Percentiles rank a stretch among this genome's conserved stretches.
phyloP scores from a whole-genome alignment of 2,329 filamentous ascomycete species.

The Penicillium sp. region DNA sequence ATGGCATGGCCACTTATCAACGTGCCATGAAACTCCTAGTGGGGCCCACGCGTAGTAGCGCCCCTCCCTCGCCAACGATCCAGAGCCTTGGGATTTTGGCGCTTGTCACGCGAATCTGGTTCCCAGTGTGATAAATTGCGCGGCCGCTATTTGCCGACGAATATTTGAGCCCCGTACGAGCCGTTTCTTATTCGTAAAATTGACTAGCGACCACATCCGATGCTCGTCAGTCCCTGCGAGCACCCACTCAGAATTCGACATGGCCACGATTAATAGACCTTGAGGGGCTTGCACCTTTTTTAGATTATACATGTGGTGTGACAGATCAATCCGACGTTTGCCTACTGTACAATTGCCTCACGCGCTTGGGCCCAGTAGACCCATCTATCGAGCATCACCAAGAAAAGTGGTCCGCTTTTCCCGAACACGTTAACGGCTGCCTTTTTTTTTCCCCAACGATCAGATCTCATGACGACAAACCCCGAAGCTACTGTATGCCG shows the following conservation, averaged over 20 bases:
- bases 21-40: neutral
- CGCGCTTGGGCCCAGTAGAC: constrained; percentile 13
- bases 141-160: neutral
- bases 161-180: neutral
- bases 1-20: neutral
- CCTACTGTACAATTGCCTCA: constrained; percentile 17
- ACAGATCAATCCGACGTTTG: constrained; percentile 3
- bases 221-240: no score
- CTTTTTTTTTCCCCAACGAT: constrained; percentile 10
- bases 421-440: constrained; percentile 5
- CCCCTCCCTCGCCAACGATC: neutral
- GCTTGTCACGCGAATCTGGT: neutral
- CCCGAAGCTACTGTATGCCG: no score
- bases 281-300: neutral
- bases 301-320: neutral
- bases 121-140: neutral
- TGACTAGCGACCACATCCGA: no score
- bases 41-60: neutral
- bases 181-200: no score
- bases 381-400: neutral
- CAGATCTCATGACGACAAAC: constrained; percentile 1
- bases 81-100: neutral
- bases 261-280: no score
- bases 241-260: no score
- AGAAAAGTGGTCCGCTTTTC: constrained; percentile 8